These are phyloP conservation scores for Lecanoromycetidae sp. DNA, from an alignment of 2,329 filamentous ascomycete genomes.

Conservation along the genomic window DNA sequence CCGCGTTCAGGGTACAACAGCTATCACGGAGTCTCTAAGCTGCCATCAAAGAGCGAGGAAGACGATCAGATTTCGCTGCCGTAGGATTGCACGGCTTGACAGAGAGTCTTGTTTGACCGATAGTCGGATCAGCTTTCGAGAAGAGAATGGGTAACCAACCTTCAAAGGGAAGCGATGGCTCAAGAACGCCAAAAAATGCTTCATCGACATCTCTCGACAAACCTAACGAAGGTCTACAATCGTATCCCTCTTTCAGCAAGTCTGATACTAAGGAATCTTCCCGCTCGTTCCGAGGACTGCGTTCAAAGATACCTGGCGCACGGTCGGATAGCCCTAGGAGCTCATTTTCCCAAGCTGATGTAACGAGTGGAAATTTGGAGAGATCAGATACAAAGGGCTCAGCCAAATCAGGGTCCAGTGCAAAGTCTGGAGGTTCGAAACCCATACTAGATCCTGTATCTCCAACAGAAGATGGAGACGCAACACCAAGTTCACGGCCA, in stretches of 20 bases:
- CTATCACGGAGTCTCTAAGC: neutral
- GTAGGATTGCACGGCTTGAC: too few relatives aligned
- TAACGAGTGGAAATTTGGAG: slow-evolving; percentile 32
- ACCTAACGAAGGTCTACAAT: slow-evolving; percentile 52
- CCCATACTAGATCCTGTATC: slow-evolving; percentile 14
- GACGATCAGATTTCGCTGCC: too few relatives aligned
- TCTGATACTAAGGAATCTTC: slow-evolving; percentile 89
- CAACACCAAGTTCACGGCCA: slow-evolving; percentile 22
- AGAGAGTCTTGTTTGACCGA: too few relatives aligned
- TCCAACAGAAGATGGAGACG: slow-evolving; percentile 8
- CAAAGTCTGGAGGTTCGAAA: slow-evolving; percentile 32
- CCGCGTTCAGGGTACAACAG: neutral
- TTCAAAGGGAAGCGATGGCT: slow-evolving; percentile 44
- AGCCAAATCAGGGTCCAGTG: slow-evolving; percentile 58
- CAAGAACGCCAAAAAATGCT: slow-evolving; percentile 35
- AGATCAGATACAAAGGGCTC: slow-evolving; percentile 56
- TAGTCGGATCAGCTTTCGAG: too few relatives aligned
- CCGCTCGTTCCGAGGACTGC: slow-evolving; percentile 70
- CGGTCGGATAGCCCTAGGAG: slow-evolving; percentile 67
- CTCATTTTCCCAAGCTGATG: slow-evolving; percentile 56
- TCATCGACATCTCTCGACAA: slow-evolving; percentile 25
- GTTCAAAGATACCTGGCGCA: slow-evolving; percentile 75
- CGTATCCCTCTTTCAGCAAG: slow-evolving; percentile 82
- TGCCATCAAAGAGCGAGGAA: too few relatives aligned
- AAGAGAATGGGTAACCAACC: slow-evolving; percentile 37